Conservation (phyloP, 441 rosid genomes). For the Populus trichocarpa region DNA sequence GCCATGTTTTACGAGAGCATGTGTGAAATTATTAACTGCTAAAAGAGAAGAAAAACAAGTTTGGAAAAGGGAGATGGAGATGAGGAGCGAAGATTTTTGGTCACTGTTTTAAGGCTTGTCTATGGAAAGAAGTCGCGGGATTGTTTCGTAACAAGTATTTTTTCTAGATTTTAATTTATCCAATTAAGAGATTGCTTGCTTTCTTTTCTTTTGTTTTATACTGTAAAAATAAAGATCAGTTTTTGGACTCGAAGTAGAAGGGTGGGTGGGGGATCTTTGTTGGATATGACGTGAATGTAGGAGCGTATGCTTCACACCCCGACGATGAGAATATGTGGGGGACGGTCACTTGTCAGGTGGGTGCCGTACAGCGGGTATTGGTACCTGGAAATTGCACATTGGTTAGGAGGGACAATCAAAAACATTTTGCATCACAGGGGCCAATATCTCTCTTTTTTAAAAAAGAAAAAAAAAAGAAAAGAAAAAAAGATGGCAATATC, state of each 20-base stretch:
- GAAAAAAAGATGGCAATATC: neutral
- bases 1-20: constrained; percentile 21
- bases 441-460: neutral
- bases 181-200: neutral
- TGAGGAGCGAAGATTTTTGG: constrained; percentile 8
- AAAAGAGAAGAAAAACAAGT: neutral
- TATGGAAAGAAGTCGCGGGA: neutral
- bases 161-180: too few species aligned
- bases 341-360: constrained; percentile 13
- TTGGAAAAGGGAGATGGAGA: constrained; percentile 6
- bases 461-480: too few species aligned
- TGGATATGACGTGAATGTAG: neutral
- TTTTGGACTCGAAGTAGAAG: neutral
- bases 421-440: neutral
- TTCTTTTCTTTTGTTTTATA: neutral
- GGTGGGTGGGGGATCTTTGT: too few species aligned
- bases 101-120: constrained; percentile 17
- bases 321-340: constrained; percentile 5
- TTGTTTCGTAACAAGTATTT: neutral
- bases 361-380: constrained; percentile 27
- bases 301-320: constrained; percentile 22
- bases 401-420: constrained; percentile 5
- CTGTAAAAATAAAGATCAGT: neutral
- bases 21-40: neutral
- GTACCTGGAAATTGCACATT: constrained; percentile 25